These are phyloP conservation scores for Ganoderma lucidum DNA, from an alignment of 1,284 basidiomycete species.

Conservation along the genomic window DNA sequence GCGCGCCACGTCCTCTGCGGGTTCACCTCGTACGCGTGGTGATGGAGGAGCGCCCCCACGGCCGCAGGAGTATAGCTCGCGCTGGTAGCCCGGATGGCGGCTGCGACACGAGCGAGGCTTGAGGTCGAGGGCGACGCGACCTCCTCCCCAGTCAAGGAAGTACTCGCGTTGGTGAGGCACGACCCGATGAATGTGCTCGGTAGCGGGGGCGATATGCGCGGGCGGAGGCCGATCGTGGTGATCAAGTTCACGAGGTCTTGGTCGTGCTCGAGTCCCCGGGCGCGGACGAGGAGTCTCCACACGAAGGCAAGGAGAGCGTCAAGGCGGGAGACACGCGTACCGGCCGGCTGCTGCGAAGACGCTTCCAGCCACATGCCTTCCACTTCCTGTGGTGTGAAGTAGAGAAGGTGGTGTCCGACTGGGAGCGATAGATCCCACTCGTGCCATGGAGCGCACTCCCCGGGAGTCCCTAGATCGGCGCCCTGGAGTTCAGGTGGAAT, in stretches of 20 bases:
- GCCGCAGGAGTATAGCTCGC: conserved; percentile 37
- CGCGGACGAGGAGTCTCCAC: conserved; percentile 48
- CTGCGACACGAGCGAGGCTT: conserved; percentile 34
- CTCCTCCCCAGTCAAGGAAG: conserved; percentile 21
- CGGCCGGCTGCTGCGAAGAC: conserved; percentile 2
- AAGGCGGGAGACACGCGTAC: conserved; percentile 44
- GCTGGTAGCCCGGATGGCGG: conserved; percentile 43
- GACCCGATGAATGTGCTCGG: conserved; percentile 47
- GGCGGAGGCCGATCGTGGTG: conserved; percentile 45
- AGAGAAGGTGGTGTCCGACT: conserved; percentile 43
- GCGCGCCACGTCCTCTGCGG: conserved; percentile 47
- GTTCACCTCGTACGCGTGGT: conserved; percentile 44
- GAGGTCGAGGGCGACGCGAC: conserved; percentile 16
- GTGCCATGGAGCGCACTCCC: conserved; percentile 46
- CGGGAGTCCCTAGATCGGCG: conserved; percentile 34
- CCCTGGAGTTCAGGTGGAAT: conserved; percentile 34
- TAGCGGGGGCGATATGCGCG: conserved; percentile 40
- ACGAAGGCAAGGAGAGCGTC: conserved; percentile 53
- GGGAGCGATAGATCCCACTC: conserved; percentile 46
- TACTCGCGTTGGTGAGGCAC: conserved; percentile 43
- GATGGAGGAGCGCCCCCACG: conserved; percentile 47
- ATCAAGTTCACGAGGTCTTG: conserved; percentile 37
- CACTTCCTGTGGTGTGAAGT: conserved; percentile 47
- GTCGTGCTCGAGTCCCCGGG: conserved; percentile 38
- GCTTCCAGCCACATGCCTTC: conserved; percentile 43